These are phyloP conservation scores for Luffa acutangula DNA, from an alignment of 306 rosid species.

Conservation along the genomic window DNA sequence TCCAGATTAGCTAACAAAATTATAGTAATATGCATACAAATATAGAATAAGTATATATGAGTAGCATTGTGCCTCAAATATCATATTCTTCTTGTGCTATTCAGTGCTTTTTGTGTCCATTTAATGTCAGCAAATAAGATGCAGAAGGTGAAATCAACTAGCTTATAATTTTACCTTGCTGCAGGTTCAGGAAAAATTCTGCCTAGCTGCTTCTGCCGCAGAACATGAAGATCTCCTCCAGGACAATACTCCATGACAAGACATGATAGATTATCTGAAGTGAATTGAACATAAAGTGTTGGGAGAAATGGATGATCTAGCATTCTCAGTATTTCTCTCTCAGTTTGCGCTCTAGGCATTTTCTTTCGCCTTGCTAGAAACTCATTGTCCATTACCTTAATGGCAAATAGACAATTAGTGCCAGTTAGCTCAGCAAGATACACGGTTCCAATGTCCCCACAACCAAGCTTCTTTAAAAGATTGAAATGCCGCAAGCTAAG, in stretches of 20 bases:
- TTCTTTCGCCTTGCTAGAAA: slow-evolving; percentile 87
- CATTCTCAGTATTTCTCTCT: slow-evolving; percentile 86
- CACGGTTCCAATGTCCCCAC: slow-evolving; percentile 96
- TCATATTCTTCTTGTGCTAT: neutral
- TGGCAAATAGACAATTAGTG: slow-evolving; percentile 77
- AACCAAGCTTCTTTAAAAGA: slow-evolving; percentile 92
- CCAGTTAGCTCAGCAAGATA: slow-evolving; percentile 86
- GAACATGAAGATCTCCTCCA: slow-evolving; percentile 98
- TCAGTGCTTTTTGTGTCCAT: neutral
- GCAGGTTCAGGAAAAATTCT: slow-evolving; percentile 73
- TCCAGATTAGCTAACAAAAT: neutral
- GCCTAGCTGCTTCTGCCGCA: slow-evolving; percentile 79
- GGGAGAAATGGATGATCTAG: slow-evolving; percentile 99
- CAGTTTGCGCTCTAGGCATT: slow-evolving; percentile 95
- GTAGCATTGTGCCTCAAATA: neutral
- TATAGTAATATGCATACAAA: neutral
- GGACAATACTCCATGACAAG: slow-evolving; percentile 97
- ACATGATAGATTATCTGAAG: slow-evolving; percentile 91
- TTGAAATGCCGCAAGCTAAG: slow-evolving; percentile 75
- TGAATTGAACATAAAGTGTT: slow-evolving; percentile 74
- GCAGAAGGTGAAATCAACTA: neutral
- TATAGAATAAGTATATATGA: neutral
- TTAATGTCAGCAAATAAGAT: neutral
- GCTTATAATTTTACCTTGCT: slow-evolving; percentile 48
- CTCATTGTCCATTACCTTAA: slow-evolving; percentile 97